Evolutionary conservation across 352 stramenopile species (phyloP), one percentile per base, ranked within the genome.

Genomic region (Halophytophthora batemanensis): DNA sequence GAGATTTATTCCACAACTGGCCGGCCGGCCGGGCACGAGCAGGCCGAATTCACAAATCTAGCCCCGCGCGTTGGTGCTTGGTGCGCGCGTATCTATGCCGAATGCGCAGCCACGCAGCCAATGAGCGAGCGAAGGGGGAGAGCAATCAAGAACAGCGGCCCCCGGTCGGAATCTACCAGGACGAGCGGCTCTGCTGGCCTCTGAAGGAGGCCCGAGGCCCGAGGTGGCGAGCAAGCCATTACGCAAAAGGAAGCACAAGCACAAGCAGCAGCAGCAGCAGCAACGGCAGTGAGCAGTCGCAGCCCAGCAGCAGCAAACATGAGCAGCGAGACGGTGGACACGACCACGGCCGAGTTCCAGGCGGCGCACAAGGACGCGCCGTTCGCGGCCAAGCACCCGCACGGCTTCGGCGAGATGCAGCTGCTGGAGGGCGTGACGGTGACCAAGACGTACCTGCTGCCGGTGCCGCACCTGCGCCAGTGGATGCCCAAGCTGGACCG

Each of bases 391-490:
- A 92, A 92, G 51, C 82, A 92, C 65, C 82, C 82, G 18, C 71
- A 89, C 55, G 82, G 82, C 41, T 92, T 92, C 54, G 82, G 82
- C 40, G 75, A 90, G 37, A 92, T 92, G 82, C 38, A 67, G 56
- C 66, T 87, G 39, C 68, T 92, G 43, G 72, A 92, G 21, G 74
- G 78, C 44, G 68, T 92, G 12, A 68, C 55, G 55, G 85, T 92
- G 48, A 46, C 65, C 34, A 59, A 73, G 39, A 90, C 77, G 45
- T 92, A 75, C 58, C 50, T 92, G 60, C 57, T 92, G 64, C 82
- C 82, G 0, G 82, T 92, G 53, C 76, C 78, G 15, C 74, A 92
- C 56, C 59, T 92, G 23, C 63, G 66, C n/a, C 61, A 87, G n/a
- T 86, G 66, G 69, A 60, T 92, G 44, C 78, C 82, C 17, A 61